A percentile compares a stretch with the other conserved stretches of the same genome.
Conservation (phyloP, 23 red algal genomes). For the Gracilaria gracilis region DNA sequence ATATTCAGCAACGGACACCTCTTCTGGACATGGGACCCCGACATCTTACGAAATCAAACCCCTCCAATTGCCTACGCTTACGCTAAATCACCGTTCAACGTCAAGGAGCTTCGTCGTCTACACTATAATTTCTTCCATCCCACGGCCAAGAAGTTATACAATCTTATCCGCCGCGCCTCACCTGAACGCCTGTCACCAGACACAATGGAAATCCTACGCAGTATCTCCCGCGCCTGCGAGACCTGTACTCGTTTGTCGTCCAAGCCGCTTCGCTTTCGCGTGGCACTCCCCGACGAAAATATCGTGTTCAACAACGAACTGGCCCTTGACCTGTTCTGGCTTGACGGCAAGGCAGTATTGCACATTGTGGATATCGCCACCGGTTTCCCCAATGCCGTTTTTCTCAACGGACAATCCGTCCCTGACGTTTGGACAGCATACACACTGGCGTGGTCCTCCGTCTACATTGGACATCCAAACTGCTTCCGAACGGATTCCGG, state of each 20-base stretch:
- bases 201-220: background rate
- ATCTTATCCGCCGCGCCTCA: background rate
- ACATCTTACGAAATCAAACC: no score
- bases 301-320: background rate
- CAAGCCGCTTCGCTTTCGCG: background rate
- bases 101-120: conserved; percentile 19
- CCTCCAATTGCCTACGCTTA: conserved; percentile 18
- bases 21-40: conserved; percentile 6
- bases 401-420: background rate
- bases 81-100: background rate
- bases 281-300: background rate
- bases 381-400: background rate
- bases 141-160: conserved; percentile 14
- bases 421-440: background rate
- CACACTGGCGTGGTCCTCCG: background rate
- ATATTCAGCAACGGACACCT: background rate
- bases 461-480: conserved; percentile 3
- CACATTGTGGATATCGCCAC: background rate
- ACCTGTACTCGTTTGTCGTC: background rate
- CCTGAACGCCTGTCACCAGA: background rate
- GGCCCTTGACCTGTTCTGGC: background rate
- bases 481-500: background rate
- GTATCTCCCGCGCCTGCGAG: background rate
- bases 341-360: background rate
- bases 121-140: conserved; percentile 50